A percentile compares a stretch with the other conserved stretches of the same genome.
phyloP scores from a whole-genome alignment of 768 basidiomycete genomes.

The Austroboletus festivus region DNA sequence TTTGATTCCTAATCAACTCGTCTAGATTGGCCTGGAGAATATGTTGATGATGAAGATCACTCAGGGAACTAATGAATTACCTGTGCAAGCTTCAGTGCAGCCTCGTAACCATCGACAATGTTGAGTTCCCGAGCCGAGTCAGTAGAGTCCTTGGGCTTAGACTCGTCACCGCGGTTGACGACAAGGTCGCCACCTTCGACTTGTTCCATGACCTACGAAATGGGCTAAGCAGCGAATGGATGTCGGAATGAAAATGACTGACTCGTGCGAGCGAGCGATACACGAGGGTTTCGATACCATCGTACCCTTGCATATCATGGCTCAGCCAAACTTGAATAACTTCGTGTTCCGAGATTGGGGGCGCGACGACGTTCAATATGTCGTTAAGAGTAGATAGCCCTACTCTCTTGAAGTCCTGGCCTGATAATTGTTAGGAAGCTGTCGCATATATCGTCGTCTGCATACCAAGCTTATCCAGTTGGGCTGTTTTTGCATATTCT shows the following conservation, averaged over 20 bases:
- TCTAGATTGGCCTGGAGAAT: constrained; percentile 66
- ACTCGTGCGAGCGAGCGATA: constrained; percentile 85
- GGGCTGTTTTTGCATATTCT: constrained; percentile 84
- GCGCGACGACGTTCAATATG: constrained; percentile 93
- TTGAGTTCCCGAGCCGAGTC: constrained; percentile 66
- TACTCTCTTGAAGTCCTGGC: constrained; percentile 84
- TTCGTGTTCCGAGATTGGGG: constrained; percentile 97
- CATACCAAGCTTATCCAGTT: constrained; percentile 87
- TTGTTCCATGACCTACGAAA: constrained; percentile 81
- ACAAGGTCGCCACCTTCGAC: constrained; percentile 89
- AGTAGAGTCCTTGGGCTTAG: constrained; percentile 56
- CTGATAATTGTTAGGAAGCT: constrained; percentile 38
- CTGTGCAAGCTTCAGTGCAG: constrained; percentile 82
- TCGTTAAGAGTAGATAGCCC: constrained; percentile 88
- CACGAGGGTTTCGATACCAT: constrained; percentile 91
- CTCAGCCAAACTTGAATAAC: constrained; percentile 94
- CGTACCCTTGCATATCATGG: constrained; percentile 96
- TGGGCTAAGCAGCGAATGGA: constrained; percentile 2
- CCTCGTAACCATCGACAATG: constrained; percentile 78
- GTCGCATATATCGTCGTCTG: constrained; percentile 7
- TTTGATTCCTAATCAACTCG: constrained; percentile 67
- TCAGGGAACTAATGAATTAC: constrained; percentile 36
- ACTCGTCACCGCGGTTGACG: constrained; percentile 80
- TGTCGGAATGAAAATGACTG: constrained; percentile 20
- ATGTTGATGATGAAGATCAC: constrained; percentile 1